Percentiles rank a stretch among this genome's conserved stretches.
Evolutionary conservation across 2,329 filamentous ascomycete species (phyloP).

Genomic region (Fusarium redolens): DNA sequence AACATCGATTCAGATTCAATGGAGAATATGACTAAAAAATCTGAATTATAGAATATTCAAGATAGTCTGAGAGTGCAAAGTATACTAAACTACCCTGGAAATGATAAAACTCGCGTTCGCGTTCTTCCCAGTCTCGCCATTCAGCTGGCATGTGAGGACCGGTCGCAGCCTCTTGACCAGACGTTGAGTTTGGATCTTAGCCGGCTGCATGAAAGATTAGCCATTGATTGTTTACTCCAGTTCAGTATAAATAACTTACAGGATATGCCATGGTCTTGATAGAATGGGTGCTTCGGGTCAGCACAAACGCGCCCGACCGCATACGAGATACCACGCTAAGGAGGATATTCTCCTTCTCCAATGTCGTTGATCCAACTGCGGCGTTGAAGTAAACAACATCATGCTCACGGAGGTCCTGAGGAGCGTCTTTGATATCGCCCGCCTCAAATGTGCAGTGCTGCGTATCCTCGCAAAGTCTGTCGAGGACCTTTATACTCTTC

Average conservation of each 20-base stretch:
- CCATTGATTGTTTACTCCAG: fast-evolving
- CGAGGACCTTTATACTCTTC: background rate
- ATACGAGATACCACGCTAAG: background rate
- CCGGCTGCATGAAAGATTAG: background rate
- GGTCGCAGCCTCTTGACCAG: background rate
- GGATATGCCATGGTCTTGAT: constrained; percentile 3
- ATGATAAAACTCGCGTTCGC: background rate
- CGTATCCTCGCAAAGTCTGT: background rate
- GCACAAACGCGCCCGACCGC: background rate
- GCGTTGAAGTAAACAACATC: background rate
- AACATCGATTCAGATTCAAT: no score
- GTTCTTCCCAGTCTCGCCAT: background rate
- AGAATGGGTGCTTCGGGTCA: background rate
- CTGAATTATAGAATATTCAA: background rate
- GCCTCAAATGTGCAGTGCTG: background rate
- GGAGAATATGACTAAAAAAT: background rate
- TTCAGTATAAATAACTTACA: background rate
- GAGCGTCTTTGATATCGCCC: background rate
- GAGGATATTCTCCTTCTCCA: background rate
- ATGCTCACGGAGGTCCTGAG: background rate
- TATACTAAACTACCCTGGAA: background rate
- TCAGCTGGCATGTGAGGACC: background rate
- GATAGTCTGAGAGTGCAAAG: background rate
- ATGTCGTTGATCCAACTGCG: background rate
- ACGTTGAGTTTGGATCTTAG: background rate